Evolutionary conservation across 208 protist genomes (phyloP), one percentile per base, ranked within the genome.

Genomic region (Vickermania ingenoplastis): DNA sequence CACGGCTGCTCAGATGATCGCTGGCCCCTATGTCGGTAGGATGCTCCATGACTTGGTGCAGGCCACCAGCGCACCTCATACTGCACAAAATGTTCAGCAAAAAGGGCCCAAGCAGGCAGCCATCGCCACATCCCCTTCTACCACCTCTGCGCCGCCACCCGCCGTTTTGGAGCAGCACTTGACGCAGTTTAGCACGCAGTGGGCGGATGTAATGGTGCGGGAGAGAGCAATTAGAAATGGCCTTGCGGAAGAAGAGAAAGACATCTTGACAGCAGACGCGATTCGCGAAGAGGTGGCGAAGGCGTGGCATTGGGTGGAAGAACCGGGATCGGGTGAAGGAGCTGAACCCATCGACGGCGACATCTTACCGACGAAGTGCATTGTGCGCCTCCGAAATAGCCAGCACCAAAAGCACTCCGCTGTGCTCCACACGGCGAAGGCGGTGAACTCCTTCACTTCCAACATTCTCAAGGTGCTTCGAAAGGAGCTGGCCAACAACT

Each of bases 381-480:
- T 92, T 31, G 69, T 92, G 13, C 79, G 80, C 7, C 65, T 88
- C 31, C 74, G 77, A n/a, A 73, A 75, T 52, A 92, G 86, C 58
- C 73, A 80, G 58, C 70, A 68, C 1, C 53, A 80, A 48, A 82
- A 81, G 55, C 72, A 82, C 59, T 89, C 86, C 0, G 48, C 71
- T 21, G 65, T 89, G 21, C 50, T 92, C 13, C 60, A 65, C 45
- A 69, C 72, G 7, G 57, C 67, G 5, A 92, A 92, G 71, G 56
- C 69, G n/a, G 71, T 89, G 29, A 84, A 86, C 59, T 77, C 86
- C 65, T 81, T 92, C 53, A 80, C 71, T n/a, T 75, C 79, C 0
- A 89, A 89, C 65, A 75, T 92, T 61, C 76, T 81, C 30, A 63
- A 83, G 56, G 70, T 87, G 4, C 59, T 92, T 36, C 68, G 75